Conservation (phyloP, 192 early-diverging fungal genomes). For the Umbelopsis isabellina region DNA sequence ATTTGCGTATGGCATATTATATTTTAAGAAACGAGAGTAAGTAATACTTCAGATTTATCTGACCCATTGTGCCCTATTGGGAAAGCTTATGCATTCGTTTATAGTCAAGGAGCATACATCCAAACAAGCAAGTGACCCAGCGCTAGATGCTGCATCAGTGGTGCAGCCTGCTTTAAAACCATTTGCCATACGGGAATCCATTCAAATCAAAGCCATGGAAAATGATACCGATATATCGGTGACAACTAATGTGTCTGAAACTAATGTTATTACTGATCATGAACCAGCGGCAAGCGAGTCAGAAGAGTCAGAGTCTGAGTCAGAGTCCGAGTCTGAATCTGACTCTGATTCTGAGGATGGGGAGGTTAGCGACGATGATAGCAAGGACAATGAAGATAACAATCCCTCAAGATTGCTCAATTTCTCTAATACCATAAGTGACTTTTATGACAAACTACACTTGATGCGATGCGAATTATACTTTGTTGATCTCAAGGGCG, state of each 20-base stretch:
- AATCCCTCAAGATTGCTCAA: slow-evolving; percentile 25
- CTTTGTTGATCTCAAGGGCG: slow-evolving; percentile 59
- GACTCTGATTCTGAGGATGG: slow-evolving; percentile 1
- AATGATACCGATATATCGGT: not conserved
- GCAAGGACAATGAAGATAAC: slow-evolving; percentile 18
- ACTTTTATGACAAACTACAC: slow-evolving; percentile 61
- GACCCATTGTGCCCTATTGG: not conserved
- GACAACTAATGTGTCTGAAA: not conserved
- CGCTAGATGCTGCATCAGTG: not conserved
- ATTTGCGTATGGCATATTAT: slow-evolving; percentile 65
- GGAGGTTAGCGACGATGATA: not conserved
- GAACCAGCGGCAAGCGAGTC: not conserved
- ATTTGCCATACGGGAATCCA: slow-evolving; percentile 9
- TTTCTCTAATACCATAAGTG: not conserved
- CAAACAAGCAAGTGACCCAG: not conserved
- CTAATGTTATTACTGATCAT: not conserved
- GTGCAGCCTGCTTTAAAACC: slow-evolving; percentile 2
- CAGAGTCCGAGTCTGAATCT: not conserved
- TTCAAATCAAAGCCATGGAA: slow-evolving; percentile 5
- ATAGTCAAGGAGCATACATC: not conserved
- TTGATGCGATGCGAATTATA: slow-evolving; percentile 70
- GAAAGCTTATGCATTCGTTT: not conserved
- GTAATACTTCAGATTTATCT: not conserved
- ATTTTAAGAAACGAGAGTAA: slow-evolving; percentile 48
- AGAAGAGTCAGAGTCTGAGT: not conserved